A percentile compares a stretch with the other conserved stretches of the same genome.
phyloP scores from a whole-genome alignment of 2,329 filamentous ascomycete genomes.

The Pestalotiopsis fici region DNA sequence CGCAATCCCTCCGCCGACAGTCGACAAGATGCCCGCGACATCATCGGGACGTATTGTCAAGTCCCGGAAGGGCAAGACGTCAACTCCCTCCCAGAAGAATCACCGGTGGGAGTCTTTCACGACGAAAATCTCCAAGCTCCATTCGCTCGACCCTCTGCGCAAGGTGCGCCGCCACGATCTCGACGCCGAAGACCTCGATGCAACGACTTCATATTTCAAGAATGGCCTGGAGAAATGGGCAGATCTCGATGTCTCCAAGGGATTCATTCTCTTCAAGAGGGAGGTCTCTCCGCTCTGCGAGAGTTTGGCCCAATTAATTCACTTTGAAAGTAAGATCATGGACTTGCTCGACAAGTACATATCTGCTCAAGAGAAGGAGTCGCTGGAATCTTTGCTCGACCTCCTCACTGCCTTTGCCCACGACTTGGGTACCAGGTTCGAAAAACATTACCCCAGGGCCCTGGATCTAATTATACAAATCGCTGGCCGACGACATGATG shows the following conservation, averaged over 20 bases:
- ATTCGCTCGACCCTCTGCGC: conserved; percentile 86
- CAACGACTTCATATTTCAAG: conserved; percentile 84
- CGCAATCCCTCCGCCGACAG: neutral
- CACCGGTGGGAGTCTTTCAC: conserved; percentile 93
- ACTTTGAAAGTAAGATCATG: conserved; percentile 87
- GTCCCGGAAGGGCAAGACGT: conserved; percentile 68
- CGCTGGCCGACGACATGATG: conserved; percentile 74
- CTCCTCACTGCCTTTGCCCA: conserved; percentile 94
- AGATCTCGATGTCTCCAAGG: conserved; percentile 85
- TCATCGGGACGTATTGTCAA: conserved; percentile 69
- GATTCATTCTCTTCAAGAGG: conserved; percentile 76
- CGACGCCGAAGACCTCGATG: conserved; percentile 74
- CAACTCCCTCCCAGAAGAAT: conserved; percentile 75
- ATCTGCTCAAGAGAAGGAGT: conserved; percentile 73
- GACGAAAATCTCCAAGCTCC: conserved; percentile 85
- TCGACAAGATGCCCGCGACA: conserved; percentile 58
- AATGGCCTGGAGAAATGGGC: conserved; percentile 84
- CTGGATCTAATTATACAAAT: conserved; percentile 77
- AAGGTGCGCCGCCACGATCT: conserved; percentile 83
- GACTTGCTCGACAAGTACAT: conserved; percentile 75
- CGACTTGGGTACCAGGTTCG: conserved; percentile 84
- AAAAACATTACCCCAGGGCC: conserved; percentile 79
- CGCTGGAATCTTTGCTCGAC: conserved; percentile 82
- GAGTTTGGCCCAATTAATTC: conserved; percentile 86
- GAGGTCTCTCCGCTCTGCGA: conserved; percentile 79